Evolutionary conservation across 1,139 yeast species (phyloP), one percentile per base, ranked within the genome.

Genomic region (Pichia sp.): DNA sequence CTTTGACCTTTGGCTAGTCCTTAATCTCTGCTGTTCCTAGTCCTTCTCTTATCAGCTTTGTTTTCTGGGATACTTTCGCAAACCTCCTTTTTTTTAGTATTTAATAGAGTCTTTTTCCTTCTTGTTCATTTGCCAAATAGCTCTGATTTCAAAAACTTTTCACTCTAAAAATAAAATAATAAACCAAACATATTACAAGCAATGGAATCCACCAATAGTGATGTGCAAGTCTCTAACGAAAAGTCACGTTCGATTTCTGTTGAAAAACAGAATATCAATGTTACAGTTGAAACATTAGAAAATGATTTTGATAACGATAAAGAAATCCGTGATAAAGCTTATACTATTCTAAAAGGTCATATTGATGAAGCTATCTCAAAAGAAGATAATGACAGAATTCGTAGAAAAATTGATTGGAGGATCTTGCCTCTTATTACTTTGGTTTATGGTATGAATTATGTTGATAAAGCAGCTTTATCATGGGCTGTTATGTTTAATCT

Each of bases 381-480:
- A 10, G 50, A 41, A 15, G 56, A 49, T 18, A 49, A 50, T 20
- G 41, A 37, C 19, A 50, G 50, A 31, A 48, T 54, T 7, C 42
- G 51, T 22, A 42, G 48, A 10, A 54, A 54, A 44, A 42, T 49
- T 11, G 57, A 55, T 40, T 45, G 45, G 50, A 48, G 48, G 35
- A 41, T 52, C 33, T 43, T 53, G 46, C 53, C 54, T 31, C 39
- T 52, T 5, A 40, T 50, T n/a, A 43, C 47, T 14, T 30, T 44
- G n/a, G 48, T 52, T 16, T 54, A 54, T 41, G 57, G 56, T 45
- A 42, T 54, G 32, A 50, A 54, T 37, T 54, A 50, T 35, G 54
- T 52, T 11, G 57, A 54, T 38, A 54, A 54, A 31, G 53, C 54
- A 7, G 47, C 55, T 7, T 33, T 48, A 22, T 38, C 44, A n/a